Conservation (phyloP, 2,329 filamentous ascomycete species). For the Trichoderma koningiopsis region DNA sequence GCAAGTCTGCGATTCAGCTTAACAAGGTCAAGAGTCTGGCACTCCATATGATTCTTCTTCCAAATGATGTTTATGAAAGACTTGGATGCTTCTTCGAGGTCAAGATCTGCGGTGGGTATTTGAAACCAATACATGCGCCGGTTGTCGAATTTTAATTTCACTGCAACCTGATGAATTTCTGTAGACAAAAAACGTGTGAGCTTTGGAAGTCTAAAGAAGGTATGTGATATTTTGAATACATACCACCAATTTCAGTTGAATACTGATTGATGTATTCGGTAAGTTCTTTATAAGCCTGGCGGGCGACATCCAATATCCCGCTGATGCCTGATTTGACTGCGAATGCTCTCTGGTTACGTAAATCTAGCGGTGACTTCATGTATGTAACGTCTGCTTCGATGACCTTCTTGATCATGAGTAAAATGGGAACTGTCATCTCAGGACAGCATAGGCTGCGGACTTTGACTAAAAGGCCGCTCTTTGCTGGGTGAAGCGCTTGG, state of each 20-base stretch:
- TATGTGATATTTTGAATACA: constrained; percentile 25
- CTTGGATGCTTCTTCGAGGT: constrained; percentile 58
- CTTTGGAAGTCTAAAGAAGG: not conserved
- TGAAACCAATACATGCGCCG: constrained; percentile 79
- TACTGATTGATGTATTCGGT: constrained; percentile 76
- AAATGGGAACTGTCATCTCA: constrained; percentile 60
- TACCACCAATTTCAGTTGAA: constrained; percentile 67
- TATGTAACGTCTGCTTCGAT: constrained; percentile 83
- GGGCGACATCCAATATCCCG: constrained; percentile 82
- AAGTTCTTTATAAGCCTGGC: constrained; percentile 86
- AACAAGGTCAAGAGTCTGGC: constrained; percentile 80
- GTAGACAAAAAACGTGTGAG: not conserved
- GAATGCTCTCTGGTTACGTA: constrained; percentile 87
- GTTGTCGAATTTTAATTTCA: constrained; percentile 75
- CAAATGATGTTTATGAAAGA: constrained; percentile 74
- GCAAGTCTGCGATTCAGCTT: constrained; percentile 78
- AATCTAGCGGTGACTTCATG: constrained; percentile 76
- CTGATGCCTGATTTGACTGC: constrained; percentile 85
- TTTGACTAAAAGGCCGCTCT: constrained; percentile 64
- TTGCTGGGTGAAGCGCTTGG: constrained; percentile 65
- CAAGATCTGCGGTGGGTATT: constrained; percentile 63
- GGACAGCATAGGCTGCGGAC: constrained; percentile 72
- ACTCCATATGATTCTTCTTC: constrained; percentile 78
- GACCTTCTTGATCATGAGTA: constrained; percentile 64
- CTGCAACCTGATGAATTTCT: constrained; percentile 52